phyloP scores from a whole-genome alignment of 352 stramenopile species.

The Phytophthora lateralis region DNA sequence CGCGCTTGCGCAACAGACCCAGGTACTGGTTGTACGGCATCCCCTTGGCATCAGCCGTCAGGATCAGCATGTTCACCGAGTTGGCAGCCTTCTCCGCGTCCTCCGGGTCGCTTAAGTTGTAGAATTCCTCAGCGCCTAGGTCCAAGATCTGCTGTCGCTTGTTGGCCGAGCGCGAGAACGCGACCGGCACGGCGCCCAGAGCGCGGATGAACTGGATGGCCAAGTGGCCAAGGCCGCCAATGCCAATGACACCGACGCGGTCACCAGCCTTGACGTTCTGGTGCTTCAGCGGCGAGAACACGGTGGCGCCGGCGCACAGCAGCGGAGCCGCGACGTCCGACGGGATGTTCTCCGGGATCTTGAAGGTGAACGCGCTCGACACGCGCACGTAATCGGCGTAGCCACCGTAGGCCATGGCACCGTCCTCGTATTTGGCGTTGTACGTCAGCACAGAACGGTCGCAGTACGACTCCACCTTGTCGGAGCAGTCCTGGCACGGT shows the following conservation, averaged over 20 bases:
- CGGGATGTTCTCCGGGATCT: slow-evolving; percentile 67
- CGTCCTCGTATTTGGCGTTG: slow-evolving; percentile 57
- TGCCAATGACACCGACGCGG: slow-evolving; percentile 74
- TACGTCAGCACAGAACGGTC: slow-evolving; percentile 55
- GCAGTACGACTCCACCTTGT: slow-evolving; percentile 73
- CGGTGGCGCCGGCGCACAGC: slow-evolving; percentile 85
- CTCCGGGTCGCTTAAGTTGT: slow-evolving; percentile 56
- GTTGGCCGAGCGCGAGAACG: slow-evolving; percentile 56
- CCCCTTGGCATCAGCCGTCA: slow-evolving; percentile 70
- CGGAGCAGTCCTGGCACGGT: slow-evolving; percentile 63
- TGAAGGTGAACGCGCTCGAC: slow-evolving; percentile 60
- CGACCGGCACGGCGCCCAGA: slow-evolving; percentile 56
- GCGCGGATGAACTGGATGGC: slow-evolving; percentile 82
- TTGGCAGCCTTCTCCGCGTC: slow-evolving; percentile 34
- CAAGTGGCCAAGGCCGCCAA: slow-evolving; percentile 87
- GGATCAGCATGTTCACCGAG: slow-evolving; percentile 71
- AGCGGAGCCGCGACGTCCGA: slow-evolving; percentile 57
- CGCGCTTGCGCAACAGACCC: slow-evolving; percentile 57
- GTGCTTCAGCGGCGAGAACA: slow-evolving; percentile 75
- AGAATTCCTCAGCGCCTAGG: slow-evolving; percentile 66
- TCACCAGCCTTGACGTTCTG: slow-evolving; percentile 54
- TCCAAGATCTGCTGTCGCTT: slow-evolving; percentile 85
- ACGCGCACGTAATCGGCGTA: slow-evolving; percentile 81
- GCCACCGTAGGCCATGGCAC: slow-evolving; percentile 52
- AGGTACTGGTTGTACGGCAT: slow-evolving; percentile 62